phyloP scores from a whole-genome alignment of 2,329 filamentous ascomycete species.

The Epicoccum nigrum region DNA sequence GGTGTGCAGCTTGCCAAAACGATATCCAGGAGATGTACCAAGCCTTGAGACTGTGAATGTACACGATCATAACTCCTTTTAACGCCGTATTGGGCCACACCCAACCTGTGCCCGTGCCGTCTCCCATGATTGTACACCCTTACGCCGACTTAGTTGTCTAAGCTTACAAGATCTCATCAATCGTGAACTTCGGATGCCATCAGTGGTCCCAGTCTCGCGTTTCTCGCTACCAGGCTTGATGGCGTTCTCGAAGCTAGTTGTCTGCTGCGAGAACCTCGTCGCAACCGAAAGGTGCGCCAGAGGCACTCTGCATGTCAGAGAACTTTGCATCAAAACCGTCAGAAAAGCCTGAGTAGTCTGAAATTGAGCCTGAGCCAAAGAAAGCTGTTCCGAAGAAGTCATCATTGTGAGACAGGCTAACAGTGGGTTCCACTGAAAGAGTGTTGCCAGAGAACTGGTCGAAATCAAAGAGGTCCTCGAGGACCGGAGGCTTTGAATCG shows the following conservation, averaged over 20 bases:
- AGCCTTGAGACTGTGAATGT: slow-evolving; percentile 25
- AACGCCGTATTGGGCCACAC: slow-evolving; percentile 29
- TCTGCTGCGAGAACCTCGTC: slow-evolving; percentile 56
- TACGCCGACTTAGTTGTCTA: slow-evolving; percentile 38
- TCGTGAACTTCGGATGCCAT: slow-evolving; percentile 35
- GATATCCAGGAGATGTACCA: slow-evolving; percentile 29
- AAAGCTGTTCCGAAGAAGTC: slow-evolving; percentile 45
- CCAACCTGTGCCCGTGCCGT: slow-evolving; percentile 22
- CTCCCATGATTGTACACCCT: slow-evolving; percentile 34
- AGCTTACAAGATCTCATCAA: slow-evolving; percentile 34
- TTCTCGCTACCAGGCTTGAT: slow-evolving; percentile 30
- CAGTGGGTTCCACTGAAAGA: slow-evolving; percentile 31
- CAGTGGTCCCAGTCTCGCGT: slow-evolving; percentile 29
- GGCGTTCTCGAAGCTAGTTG: slow-evolving; percentile 39
- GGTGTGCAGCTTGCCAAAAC: slow-evolving; percentile 39
- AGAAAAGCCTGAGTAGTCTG: slow-evolving; percentile 44
- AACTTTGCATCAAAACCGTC: slow-evolving; percentile 49
- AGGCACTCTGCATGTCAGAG: slow-evolving; percentile 54
- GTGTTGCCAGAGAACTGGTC: slow-evolving; percentile 47
- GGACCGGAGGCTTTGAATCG: slow-evolving; percentile 45
- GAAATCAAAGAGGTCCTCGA: slow-evolving; percentile 49
- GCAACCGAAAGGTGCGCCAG: slow-evolving; percentile 56
- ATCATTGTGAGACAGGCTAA: slow-evolving; percentile 41
- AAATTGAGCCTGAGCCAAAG: slow-evolving; percentile 36
- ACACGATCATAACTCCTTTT: slow-evolving; percentile 35